phyloP scores from a whole-genome alignment of 768 basidiomycete species.

The Suillus decipiens region DNA sequence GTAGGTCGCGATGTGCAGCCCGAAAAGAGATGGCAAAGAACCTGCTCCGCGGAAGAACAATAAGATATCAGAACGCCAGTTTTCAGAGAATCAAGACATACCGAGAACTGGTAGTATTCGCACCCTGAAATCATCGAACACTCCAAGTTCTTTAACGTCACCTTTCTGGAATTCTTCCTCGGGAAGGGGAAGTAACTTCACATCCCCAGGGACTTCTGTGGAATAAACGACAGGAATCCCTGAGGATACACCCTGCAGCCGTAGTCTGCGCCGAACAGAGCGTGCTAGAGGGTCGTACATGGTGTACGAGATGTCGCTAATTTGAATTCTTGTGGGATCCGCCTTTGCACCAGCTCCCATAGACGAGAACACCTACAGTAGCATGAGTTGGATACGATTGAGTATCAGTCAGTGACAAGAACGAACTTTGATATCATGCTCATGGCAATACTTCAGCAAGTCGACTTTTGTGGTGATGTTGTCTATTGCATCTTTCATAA shows the following conservation, averaged over 20 bases:
- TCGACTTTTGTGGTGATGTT: constrained; percentile 98
- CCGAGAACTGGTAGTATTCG: constrained; percentile 92
- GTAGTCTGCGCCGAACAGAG: constrained; percentile 78
- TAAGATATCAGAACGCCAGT: not conserved
- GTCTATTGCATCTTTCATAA: constrained; percentile 84
- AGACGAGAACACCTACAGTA: constrained; percentile 80
- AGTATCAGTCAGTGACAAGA: not conserved
- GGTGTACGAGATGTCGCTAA: constrained; percentile 90
- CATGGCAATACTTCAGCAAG: constrained; percentile 84
- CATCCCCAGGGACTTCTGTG: constrained; percentile 87
- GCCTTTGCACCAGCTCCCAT: constrained; percentile 97
- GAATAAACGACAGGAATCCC: constrained; percentile 93
- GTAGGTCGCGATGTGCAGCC: constrained; percentile 86
- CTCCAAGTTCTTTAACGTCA: constrained; percentile 82
- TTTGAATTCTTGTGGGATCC: constrained; percentile 94
- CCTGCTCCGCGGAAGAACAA: constrained; percentile 18
- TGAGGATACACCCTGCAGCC: constrained; percentile 56
- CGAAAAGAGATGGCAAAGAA: constrained; percentile 88
- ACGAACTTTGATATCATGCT: constrained; percentile 72
- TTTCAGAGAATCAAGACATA: constrained; percentile 30
- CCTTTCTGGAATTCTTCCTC: constrained; percentile 94
- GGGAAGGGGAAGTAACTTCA: constrained; percentile 85
- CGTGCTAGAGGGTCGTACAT: constrained; percentile 95
- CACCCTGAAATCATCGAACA: constrained; percentile 91
- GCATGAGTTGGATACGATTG: not conserved